Evolutionary conservation across 208 protist genomes (phyloP).

Genomic region (Histomonas meleagridis): DNA sequence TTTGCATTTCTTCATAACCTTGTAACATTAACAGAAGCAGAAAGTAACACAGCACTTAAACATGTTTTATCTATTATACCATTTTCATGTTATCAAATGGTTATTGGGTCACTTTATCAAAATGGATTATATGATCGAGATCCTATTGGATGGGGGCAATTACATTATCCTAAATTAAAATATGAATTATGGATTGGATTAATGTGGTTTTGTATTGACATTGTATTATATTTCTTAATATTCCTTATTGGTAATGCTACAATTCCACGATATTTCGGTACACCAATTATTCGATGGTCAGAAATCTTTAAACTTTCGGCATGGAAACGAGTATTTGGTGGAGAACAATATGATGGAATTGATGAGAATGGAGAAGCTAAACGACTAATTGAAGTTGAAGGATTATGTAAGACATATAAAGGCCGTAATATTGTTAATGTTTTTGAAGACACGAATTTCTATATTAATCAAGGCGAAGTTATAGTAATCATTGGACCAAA

Average conservation of each 20-base stretch:
- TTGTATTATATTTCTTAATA: neutral
- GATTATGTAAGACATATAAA: neutral
- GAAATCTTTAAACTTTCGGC: neutral
- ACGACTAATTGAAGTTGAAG: neutral
- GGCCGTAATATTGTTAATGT: neutral
- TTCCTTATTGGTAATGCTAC: neutral
- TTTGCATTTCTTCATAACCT: neutral
- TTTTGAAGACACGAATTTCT: neutral
- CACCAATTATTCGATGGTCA: neutral
- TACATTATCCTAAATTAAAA: no score
- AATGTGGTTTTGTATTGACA: neutral
- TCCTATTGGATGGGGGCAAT: no score
- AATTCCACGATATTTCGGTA: neutral
- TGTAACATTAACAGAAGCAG: neutral
- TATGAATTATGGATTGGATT: constrained; percentile 4
- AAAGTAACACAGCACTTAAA: neutral
- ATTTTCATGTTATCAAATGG: neutral
- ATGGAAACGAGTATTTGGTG: neutral
- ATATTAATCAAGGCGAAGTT: neutral
- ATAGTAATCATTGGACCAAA: neutral
- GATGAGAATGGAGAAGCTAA: no score
- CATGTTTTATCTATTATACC: constrained; percentile 15
- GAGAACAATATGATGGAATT: neutral
- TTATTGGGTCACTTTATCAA: neutral
- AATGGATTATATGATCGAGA: neutral